phyloP scores from a whole-genome alignment of 2,329 filamentous ascomycete genomes.

The Trichoderma afroharzianum region DNA sequence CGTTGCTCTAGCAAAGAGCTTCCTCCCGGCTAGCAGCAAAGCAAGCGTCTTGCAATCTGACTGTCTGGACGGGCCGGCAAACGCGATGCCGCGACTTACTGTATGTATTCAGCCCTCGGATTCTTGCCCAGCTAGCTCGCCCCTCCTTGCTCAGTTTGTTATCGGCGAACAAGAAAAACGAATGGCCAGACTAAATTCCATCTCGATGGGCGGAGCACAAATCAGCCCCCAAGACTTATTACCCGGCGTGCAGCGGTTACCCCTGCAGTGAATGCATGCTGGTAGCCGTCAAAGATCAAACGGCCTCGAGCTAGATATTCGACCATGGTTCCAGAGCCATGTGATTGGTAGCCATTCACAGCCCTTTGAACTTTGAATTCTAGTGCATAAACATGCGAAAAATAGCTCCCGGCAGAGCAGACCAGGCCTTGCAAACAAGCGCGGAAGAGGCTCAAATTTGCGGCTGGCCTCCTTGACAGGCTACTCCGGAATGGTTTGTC shows the following conservation, averaged over 20 bases:
- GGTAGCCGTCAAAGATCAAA: slow-evolving; percentile 16
- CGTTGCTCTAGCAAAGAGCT: neutral
- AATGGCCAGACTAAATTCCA: neutral
- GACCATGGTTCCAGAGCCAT: neutral
- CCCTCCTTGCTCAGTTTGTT: neutral
- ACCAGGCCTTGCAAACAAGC: neutral
- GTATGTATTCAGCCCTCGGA: neutral
- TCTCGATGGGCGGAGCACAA: slow-evolving; percentile 8
- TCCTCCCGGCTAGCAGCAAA: neutral
- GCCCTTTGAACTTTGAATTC: slow-evolving; percentile 1
- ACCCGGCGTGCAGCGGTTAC: slow-evolving; percentile 14
- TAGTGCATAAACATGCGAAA: slow-evolving; percentile 10
- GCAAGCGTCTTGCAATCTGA: neutral
- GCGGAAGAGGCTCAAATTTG: neutral
- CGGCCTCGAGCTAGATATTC: slow-evolving; percentile 7
- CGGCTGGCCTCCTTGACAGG: neutral
- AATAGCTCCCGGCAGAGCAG: neutral
- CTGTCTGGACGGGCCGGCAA: neutral
- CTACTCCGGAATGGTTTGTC: neutral
- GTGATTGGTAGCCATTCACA: slow-evolving; percentile 15
- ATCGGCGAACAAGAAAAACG: slow-evolving; percentile 11
- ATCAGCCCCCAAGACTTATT: slow-evolving; percentile 13
- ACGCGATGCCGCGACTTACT: neutral
- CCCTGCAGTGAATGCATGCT: slow-evolving; percentile 18
- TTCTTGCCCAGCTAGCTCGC: neutral